A percentile compares a stretch with the other conserved stretches of the same genome.
Conservation (phyloP, 495 filamentous ascomycete species). For the Penicillium macrosclerotiorum region DNA sequence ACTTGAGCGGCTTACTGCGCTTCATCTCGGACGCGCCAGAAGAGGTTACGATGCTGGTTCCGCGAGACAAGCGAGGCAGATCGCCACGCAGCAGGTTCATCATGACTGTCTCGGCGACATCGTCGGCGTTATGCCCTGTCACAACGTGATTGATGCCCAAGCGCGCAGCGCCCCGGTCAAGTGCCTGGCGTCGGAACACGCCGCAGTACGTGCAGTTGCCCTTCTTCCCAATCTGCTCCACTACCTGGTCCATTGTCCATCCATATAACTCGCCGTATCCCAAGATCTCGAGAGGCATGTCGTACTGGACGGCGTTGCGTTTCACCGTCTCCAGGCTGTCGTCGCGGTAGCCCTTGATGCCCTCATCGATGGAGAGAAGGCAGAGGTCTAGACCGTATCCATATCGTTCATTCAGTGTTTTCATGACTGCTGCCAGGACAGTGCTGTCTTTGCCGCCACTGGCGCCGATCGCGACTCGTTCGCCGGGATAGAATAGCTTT, state of each 20-base stretch:
- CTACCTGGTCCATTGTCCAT: conserved; percentile 99
- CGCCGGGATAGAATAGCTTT: conserved; percentile 76
- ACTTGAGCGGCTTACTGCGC: conserved; percentile 93
- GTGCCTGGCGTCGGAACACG: conserved; percentile 89
- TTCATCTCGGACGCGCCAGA: conserved; percentile 74
- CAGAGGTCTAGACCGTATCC: conserved; percentile 83
- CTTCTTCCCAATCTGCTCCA: conserved; percentile 93
- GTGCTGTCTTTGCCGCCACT: conserved; percentile 98
- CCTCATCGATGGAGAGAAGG: conserved; percentile 91
- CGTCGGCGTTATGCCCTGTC: conserved; percentile 96
- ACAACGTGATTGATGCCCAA: conserved; percentile 92
- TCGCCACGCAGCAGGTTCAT: conserved; percentile 96
- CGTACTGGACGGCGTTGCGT: conserved; percentile 84
- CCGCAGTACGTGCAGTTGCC: conserved; percentile 99
- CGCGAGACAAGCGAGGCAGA: conserved; percentile 78
- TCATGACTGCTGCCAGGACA: conserved; percentile 89
- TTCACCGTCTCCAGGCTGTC: conserved; percentile 95
- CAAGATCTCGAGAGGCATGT: conserved; percentile 85
- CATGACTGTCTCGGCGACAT: conserved; percentile 96
- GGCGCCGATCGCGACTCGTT: conserved; percentile 89
- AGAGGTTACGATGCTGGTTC: conserved; percentile 89
- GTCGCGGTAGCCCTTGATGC: conserved; percentile 94
- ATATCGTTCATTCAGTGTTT: conserved; percentile 88
- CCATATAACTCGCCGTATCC: conserved; percentile 94
- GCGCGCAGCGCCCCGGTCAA: conserved; percentile 86